Base-by-base conservation (phyloP, 139 green algal species). In the Picochlorum costavermella region DNA sequence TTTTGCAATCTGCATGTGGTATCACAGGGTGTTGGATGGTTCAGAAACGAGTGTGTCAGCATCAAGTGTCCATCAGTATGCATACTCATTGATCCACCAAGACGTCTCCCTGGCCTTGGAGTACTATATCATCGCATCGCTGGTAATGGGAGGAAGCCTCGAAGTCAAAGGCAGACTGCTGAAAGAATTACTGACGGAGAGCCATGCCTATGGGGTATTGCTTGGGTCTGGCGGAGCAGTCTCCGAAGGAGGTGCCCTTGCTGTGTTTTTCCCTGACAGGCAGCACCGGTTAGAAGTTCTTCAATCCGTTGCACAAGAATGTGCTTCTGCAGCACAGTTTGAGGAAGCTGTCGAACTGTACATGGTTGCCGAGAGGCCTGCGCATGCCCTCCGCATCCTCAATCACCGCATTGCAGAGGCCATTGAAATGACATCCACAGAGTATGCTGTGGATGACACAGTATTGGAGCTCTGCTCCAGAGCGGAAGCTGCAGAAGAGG, bases 301-400 rank as follows among this genome's bases (percentile, higher is more conserved):
- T 49, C 79, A 85, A 55, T 71, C 79, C 2, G 81, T 92, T 3
- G 86, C 83, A 2, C 76, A 85, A 62, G 86, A 90, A 65, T 94
- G 87, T 53, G 76, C 87, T 45, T 69, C 78, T 28, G 68, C 69
- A 25, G 62, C 57, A 17, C 83, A 88, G 81, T 58, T 83, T 67
- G 78, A 81, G 72, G 77, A 88, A 69, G 85, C 85, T 10, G 67
- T 88, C 45, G 88, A 94, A 84, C 81, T 95, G 62, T 94, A 85
- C 83, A 84, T 94, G 64, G 81, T 81, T 26, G 84, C 85, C 14
- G 74, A 81, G 36, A 75, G 79, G 23, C 82, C 87, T 1, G 53
- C 61, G 23, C 56, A 71, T 28, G 85, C 85, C 26, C 78, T 92
- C 60, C 45, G 58, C n/a, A 79, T 90, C 45, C 76, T 92, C 60